These are phyloP conservation scores for Fusarium sp. DNA, from an alignment of 2,329 filamentous ascomycete species.

Conservation along the genomic window DNA sequence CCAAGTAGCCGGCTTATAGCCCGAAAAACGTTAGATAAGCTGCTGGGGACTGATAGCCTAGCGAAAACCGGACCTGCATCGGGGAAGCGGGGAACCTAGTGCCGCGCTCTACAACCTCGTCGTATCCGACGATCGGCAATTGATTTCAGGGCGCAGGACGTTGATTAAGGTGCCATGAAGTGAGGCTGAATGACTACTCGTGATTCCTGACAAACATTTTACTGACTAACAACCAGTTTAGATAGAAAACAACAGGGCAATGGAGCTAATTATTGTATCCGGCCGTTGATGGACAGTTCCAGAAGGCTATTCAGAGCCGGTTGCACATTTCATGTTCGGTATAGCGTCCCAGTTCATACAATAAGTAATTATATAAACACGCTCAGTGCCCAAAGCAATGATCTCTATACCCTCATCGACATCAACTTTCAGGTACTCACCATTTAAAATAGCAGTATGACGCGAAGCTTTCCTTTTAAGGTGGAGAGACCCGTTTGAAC, in stretches of 20 bases:
- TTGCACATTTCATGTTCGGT: no score
- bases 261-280: not conserved
- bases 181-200: accelerated
- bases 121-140: not conserved
- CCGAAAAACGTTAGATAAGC: not conserved
- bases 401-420: accelerated
- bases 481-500: not conserved
- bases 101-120: not conserved
- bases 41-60: not conserved
- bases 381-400: not conserved
- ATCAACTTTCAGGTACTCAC: not conserved
- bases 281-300: not conserved
- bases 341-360: accelerated
- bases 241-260: not conserved
- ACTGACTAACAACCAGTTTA: not conserved
- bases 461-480: not conserved
- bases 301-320: not conserved
- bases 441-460: not conserved
- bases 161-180: accelerated
- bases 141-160: not conserved
- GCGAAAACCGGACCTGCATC: not conserved
- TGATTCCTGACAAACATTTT: not conserved
- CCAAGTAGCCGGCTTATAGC: not conserved
- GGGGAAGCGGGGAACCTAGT: not conserved
- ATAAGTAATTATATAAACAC: not conserved